Percentiles rank a stretch among this genome's conserved stretches.
These are phyloP conservation scores for Cladosporium sp. DNA, from an alignment of 2,329 filamentous ascomycete genomes.

Conservation along the genomic window DNA sequence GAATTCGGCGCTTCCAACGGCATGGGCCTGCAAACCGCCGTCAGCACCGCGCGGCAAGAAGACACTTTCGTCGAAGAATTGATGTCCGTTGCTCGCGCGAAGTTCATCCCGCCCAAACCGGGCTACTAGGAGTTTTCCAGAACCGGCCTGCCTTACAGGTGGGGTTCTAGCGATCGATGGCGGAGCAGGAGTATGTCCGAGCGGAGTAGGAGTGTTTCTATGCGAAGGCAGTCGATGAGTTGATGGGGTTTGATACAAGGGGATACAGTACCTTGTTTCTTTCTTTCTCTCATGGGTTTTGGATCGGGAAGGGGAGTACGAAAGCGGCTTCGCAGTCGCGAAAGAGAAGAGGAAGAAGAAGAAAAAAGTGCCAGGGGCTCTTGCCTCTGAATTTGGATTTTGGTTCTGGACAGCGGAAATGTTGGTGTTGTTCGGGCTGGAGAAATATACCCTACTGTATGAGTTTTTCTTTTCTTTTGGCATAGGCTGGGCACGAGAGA, in stretches of 20 bases:
- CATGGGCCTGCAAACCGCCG: conserved; percentile 25
- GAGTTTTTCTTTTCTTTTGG: background rate
- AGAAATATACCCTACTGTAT: conserved; percentile 6
- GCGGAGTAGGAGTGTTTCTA: conserved; percentile 1
- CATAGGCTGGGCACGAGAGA: background rate
- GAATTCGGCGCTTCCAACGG: conserved; percentile 19
- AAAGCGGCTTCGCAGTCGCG: too few species aligned
- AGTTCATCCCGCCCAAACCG: conserved; percentile 21
- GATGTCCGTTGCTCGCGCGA: conserved; percentile 27
- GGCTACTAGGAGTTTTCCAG: conserved; percentile 7
- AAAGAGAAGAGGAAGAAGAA: too few species aligned
- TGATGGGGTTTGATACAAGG: background rate
- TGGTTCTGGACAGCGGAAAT: too few species aligned
- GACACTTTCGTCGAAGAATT: conserved; percentile 38
- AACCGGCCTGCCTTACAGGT: too few species aligned
- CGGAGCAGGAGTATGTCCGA: background rate
- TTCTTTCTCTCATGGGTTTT: background rate
- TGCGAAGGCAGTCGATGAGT: background rate
- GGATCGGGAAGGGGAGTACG: too few species aligned
- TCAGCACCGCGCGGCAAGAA: conserved; percentile 35
- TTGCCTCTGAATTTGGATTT: too few species aligned
- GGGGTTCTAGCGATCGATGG: too few species aligned
- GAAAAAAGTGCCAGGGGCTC: too few species aligned
- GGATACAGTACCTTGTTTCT: background rate
- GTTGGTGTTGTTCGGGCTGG: background rate